These are phyloP conservation scores for Yamadazyma jaroonii DNA, from an alignment of 1,139 yeast species.

Conservation along the genomic window DNA sequence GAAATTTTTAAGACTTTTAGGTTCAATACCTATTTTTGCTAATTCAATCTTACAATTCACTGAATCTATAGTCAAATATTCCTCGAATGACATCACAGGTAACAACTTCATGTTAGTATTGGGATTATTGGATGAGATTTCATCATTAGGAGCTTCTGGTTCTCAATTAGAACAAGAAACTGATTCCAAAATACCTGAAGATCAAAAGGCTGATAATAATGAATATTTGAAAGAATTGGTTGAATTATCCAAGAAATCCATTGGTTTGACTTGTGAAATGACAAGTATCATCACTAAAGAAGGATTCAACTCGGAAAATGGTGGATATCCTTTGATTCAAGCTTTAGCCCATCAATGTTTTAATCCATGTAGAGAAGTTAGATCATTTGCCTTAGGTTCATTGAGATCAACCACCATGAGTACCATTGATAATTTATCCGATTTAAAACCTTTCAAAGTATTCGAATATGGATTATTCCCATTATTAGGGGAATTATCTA, in stretches of 20 bases:
- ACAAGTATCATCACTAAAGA: constrained; percentile 28
- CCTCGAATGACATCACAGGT: constrained; percentile 38
- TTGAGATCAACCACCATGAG: constrained; percentile 47
- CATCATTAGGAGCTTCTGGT: constrained; percentile 79
- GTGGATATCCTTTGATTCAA: constrained; percentile 61
- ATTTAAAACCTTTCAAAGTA: constrained; percentile 49
- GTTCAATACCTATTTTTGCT: constrained; percentile 54
- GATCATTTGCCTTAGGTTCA: constrained; percentile 59
- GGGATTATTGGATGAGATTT: constrained; percentile 75
- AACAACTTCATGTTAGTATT: constrained; percentile 61
- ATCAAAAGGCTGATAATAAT: constrained; percentile 30
- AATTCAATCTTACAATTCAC: constrained; percentile 48
- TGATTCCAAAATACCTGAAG: constrained; percentile 8
- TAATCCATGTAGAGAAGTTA: constrained; percentile 78
- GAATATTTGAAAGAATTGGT: constrained; percentile 52
- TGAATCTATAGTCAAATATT: constrained; percentile 37
- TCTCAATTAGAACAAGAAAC: constrained; percentile 69
- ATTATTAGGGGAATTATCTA: constrained; percentile 61
- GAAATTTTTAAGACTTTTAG: constrained; percentile 58
- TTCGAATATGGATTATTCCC: constrained; percentile 78
- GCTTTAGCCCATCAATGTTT: constrained; percentile 86
- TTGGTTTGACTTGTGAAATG: constrained; percentile 56
- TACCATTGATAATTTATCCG: constrained; percentile 21
- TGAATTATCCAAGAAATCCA: constrained; percentile 58
- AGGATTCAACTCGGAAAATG: constrained; percentile 21